Evolutionary conservation across 2,329 filamentous ascomycete genomes (phyloP), one percentile per base, ranked within the genome.

Genomic region (Penicillium hesseltinei): DNA sequence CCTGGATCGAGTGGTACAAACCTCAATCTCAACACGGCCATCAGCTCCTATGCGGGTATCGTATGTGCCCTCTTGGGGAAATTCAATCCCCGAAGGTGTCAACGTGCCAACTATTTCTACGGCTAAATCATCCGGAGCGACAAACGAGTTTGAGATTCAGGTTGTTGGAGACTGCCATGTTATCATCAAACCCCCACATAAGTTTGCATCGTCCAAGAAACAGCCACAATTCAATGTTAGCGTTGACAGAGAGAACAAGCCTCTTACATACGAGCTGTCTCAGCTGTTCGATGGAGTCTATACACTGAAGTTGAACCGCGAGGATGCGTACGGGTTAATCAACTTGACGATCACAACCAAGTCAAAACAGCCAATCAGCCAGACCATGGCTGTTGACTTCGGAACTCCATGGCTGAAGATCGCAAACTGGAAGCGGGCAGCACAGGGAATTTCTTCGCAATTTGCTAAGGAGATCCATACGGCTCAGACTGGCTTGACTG

Each of bases 161-260:
- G 75, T 79, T n/a, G 75, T 83, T 59, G 81, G 80, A 5, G 79
- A 83, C 58, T 77, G 78, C 47, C 80, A 84, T 62, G 78, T 84
- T 54, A 69, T 82, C 43, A 74, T 85, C 49, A 79, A 78, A 43
- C 78, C 81, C 9, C 80, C 81, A 8, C 72, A 73, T 33, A 73
- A 73, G 25, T 72, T 81, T 55, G 62, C 70, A 5, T 70, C 70
- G 38, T 68, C 73, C 48, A 80, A 76, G 62, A 82, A 77, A 63
- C 74, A 75, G 17, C 74, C 75, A 15, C 77, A 75, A 29, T 77
- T 85, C 53, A 73, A 77, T 50, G 78, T 85, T 38, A 75, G 76
- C 46, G 75, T 85, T 46, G 74, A 69, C 29, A 78, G 78, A 51
- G 68, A 69, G n/a, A 75, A 74, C 27, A 70, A 72, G 17, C 61